A percentile compares a stretch with the other conserved stretches of the same genome.
phyloP scores from a whole-genome alignment of 768 basidiomycete species.

The Paxillus rubicundulus region DNA sequence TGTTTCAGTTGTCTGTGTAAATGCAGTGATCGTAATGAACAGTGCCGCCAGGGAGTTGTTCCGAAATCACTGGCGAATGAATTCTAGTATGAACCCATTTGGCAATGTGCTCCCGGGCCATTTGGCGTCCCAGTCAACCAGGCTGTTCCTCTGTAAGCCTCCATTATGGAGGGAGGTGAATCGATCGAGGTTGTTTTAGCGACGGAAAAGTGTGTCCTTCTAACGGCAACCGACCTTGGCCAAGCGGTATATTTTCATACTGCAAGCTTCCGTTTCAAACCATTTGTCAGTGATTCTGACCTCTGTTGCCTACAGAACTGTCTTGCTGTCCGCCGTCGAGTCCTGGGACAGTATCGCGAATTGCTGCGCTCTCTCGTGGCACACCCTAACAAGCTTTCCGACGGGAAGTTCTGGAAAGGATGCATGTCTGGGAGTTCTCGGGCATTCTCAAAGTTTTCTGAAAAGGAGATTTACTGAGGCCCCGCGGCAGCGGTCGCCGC shows the following conservation, averaged over 20 bases:
- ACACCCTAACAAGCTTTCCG: not conserved
- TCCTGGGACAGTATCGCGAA: not conserved
- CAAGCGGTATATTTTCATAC: constrained; percentile 4
- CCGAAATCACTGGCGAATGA: constrained; percentile 12
- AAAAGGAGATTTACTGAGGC: constrained; percentile 12
- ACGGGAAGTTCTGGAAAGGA: constrained; percentile 14
- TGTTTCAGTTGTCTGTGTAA: constrained; percentile 8
- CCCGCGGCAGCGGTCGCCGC: not conserved
- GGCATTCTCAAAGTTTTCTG: constrained; percentile 9
- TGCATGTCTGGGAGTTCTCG: not conserved
- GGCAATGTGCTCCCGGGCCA: constrained; percentile 5
- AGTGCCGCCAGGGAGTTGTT: constrained; percentile 13
- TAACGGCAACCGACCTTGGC: constrained; percentile 15
- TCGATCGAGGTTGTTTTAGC: constrained; percentile 2
- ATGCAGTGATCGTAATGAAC: constrained; percentile 7
- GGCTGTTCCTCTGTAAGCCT: constrained; percentile 14
- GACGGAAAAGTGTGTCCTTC: constrained; percentile 7
- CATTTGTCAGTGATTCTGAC: too few species aligned
- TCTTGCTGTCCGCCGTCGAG: constrained; percentile 13
- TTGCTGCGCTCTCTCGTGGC: constrained; percentile 2
- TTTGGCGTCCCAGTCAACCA: constrained; percentile 2
- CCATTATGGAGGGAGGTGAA: not conserved
- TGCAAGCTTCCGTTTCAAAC: not conserved
- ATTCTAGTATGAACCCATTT: constrained; percentile 15
- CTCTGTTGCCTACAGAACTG: constrained; percentile 2